Base-by-base conservation (phyloP, 2,329 filamentous ascomycete species). In the Parafenestella ontariensis region DNA sequence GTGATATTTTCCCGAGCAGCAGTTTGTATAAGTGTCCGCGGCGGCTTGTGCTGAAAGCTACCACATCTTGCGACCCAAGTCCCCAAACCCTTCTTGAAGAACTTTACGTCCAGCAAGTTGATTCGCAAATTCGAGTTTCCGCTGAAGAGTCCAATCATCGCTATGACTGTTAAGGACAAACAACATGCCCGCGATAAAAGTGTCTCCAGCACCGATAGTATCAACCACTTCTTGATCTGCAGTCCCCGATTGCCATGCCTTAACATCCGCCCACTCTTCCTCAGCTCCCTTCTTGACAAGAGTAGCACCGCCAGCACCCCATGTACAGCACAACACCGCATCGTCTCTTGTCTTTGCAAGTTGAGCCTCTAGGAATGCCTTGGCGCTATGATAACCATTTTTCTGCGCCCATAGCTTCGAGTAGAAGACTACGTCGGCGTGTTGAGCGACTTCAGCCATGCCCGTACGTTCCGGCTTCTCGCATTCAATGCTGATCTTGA, bases 341-440 rank as follows among this genome's bases (percentile, higher is more conserved):
- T 81, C 83, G 37, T 48, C 39, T 10, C 69, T 71, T 21, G 69
- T 71, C n/a, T 28, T 8, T 2, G 21, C 7, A 8, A 60, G 8
- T 42, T 67, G 63, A 1, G 53, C 41, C 11, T 61, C 40, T 59
- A 89, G 76, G 37, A 68, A 70, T 1, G 28, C 8, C 8, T 15
- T 44, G 7, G 65, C 47, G 40, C 59, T 45, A 0, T 1, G 10
- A 24, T 43, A 61, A 1, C 56, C 60, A 29, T 58, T 46, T 45
- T 54, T 80, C 46, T 87, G 82, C 54, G 89, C 89, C 89, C 89
- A 92, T 46, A 80, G 81, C 64, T 82, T 84, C 11, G 89, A 90
- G 75, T 88, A 91, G 71, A 91, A 90, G n/a, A 91, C 84, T 17
- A 90, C 82, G 66, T 91, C 86, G 21, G 87, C 88, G 62, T 83